Evolutionary conservation across 345 rosid species (phyloP).

Genomic region (Eucalyptus erythrocorys): DNA sequence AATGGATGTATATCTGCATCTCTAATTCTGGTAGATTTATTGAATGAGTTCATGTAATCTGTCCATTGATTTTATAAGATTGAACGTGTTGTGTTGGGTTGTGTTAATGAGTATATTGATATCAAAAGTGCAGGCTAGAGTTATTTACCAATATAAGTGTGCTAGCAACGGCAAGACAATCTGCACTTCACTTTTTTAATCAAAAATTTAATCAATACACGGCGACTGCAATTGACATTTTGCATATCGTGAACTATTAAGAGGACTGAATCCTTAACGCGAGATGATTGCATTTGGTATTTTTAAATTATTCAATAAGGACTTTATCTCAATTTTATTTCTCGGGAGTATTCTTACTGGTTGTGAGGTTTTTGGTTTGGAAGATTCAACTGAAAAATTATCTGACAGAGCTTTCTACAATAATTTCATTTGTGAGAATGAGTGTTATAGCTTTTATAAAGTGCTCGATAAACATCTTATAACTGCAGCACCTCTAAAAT

Average conservation of each 20-base stretch:
- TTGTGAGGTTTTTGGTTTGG: background rate
- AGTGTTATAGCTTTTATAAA: background rate
- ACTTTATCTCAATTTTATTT: background rate
- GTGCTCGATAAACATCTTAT: background rate
- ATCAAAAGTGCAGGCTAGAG: background rate
- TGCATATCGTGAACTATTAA: background rate
- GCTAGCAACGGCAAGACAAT: background rate
- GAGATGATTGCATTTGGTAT: background rate
- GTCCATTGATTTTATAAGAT: background rate
- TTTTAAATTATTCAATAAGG: background rate
- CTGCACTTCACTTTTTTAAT: background rate
- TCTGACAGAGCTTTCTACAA: background rate
- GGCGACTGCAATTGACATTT: background rate
- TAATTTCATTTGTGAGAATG: background rate
- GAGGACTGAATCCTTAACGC: background rate
- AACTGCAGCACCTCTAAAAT: background rate
- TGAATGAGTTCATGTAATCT: background rate
- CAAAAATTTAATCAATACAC: background rate
- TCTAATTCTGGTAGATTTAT: background rate
- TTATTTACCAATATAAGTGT: background rate
- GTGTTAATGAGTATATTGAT: background rate
- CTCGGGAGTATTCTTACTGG: background rate
- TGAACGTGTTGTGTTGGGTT: background rate
- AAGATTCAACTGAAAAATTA: background rate
- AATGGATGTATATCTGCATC: background rate